Conservation (phyloP, 345 rosid species). For the Eucalyptus polyanthemos region DNA sequence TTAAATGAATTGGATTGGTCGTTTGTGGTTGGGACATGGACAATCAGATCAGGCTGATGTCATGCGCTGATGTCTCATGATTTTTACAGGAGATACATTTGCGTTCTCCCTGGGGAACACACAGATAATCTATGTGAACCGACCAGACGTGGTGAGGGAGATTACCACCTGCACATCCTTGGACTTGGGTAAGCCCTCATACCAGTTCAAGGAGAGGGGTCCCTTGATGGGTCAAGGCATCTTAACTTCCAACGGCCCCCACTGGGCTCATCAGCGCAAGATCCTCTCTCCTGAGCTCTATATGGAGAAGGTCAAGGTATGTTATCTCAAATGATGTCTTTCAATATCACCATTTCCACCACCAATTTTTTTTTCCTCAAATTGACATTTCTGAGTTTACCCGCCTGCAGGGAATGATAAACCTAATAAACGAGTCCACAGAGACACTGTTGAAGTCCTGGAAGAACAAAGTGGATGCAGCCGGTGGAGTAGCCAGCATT, state of each 20-base stretch:
- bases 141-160: slow-evolving; percentile 27
- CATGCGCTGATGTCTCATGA: not conserved
- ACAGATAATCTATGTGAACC: slow-evolving; percentile 13
- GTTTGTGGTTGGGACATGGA: not conserved
- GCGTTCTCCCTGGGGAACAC: slow-evolving; percentile 23
- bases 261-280: slow-evolving; percentile 37
- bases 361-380: not conserved
- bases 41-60: not conserved
- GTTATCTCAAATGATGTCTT: not conserved
- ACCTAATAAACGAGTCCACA: slow-evolving; percentile 14
- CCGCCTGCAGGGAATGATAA: slow-evolving; percentile 13
- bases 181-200: slow-evolving; percentile 34
- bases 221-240: slow-evolving; percentile 43
- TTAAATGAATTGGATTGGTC: not conserved
- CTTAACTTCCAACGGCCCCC: slow-evolving; percentile 31
- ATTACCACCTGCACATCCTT: slow-evolving; percentile 23
- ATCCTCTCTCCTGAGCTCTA: slow-evolving; percentile 34
- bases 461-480: slow-evolving; percentile 8
- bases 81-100: slow-evolving; percentile 15
- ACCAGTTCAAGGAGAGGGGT: slow-evolving; percentile 27
- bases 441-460: slow-evolving; percentile 9
- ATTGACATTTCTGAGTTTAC: not conserved
- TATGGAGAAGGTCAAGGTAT: slow-evolving; percentile 36
- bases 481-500: slow-evolving; percentile 15
- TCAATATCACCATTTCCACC: not conserved